Base-by-base conservation (phyloP, 192 early-diverging fungal species). In the Podila verticillata region DNA sequence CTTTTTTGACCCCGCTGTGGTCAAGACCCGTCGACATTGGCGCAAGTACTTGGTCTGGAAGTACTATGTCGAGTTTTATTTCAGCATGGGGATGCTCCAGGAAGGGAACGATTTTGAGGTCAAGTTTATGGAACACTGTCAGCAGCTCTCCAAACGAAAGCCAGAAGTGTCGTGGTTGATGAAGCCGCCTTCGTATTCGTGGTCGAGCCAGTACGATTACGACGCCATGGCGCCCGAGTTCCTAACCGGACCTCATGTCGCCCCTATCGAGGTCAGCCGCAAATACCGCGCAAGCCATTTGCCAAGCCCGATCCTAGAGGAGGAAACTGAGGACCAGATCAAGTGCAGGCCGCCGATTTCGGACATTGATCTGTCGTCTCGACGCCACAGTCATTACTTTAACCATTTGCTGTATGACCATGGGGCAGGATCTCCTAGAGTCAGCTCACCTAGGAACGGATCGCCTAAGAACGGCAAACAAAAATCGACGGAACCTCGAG, bases 21-120 rank as follows among this genome's bases (percentile, higher is more conserved):
- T 72, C 2, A 65, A 80, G 34, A 80, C 70, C 5, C 70, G 70
- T 64, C 60, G 36, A 3, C 48, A 72, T 1, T 80, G 64, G 64
- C 59, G 66, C 24, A 80, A 80, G 58, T 80, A 80, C 59, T 26
- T 72, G 66, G 56, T 72, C 15, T 80, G 77, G 77, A 72, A 64
- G 47, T 80, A 72, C 28, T 80, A 80, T 10, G 48, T 72, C 29
- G 77, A 80, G 62, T 80, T 80, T 56, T 80, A 72, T 31, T 80
- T 70, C 61, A 66, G 77, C 24, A 48, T 80, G 20, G 77, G 61
- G 15, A 72, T 72, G 66, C 70, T 68, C 6, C 65, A 68, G 7
- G 77, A 80, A 44, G 77, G 70, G 0, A 68, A 68, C 13, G 66
- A 72, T 1, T 80, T 80, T n/a, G 48, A 68, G 19, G 70, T 62